Conservation (phyloP, 805 yeast species). For the Geotrichum ghanense region DNA sequence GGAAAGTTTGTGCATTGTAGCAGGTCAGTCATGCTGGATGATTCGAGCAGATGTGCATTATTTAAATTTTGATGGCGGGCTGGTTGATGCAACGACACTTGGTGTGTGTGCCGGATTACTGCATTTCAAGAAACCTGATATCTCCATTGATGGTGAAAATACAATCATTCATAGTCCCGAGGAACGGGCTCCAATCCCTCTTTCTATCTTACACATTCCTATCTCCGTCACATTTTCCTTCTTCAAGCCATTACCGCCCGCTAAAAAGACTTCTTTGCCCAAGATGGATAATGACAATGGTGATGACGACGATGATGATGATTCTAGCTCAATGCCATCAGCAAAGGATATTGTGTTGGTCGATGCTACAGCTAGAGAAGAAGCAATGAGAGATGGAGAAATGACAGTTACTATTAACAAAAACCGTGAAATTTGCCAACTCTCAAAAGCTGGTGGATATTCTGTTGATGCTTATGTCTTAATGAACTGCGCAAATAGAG, state of each 20-base stretch:
- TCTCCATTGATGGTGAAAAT: conserved; percentile 40
- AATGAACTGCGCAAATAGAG: conserved; percentile 56
- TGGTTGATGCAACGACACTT: conserved; percentile 80
- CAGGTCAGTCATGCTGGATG: conserved; percentile 87
- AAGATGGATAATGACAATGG: no score
- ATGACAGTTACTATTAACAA: conserved; percentile 80
- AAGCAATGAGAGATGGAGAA: conserved; percentile 60
- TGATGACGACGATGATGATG: conserved; percentile 40
- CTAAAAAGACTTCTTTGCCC: conserved; percentile 1
- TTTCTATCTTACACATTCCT: conserved; percentile 81
- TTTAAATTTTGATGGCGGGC: conserved; percentile 83
- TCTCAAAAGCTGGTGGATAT: conserved; percentile 82
- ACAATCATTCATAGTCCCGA: conserved; percentile 56
- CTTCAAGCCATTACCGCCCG: conserved; percentile 25
- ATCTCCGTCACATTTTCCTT: conserved; percentile 84
- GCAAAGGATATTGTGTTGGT: conserved; percentile 27
- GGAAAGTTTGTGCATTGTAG: conserved; percentile 80
- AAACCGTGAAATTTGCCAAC: conserved; percentile 83
- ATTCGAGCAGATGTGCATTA: conserved; percentile 84
- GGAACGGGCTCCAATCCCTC: conserved; percentile 79
- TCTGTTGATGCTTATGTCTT: conserved; percentile 64
- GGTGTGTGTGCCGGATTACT: conserved; percentile 81
- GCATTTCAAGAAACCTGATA: conserved; percentile 78
- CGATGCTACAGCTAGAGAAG: conserved; percentile 75
- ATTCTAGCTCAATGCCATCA: conserved; percentile 16